Evolutionary conservation across 495 filamentous ascomycete species (phyloP), one percentile per base, ranked within the genome.

Genomic region (Talaromyces ruber): DNA sequence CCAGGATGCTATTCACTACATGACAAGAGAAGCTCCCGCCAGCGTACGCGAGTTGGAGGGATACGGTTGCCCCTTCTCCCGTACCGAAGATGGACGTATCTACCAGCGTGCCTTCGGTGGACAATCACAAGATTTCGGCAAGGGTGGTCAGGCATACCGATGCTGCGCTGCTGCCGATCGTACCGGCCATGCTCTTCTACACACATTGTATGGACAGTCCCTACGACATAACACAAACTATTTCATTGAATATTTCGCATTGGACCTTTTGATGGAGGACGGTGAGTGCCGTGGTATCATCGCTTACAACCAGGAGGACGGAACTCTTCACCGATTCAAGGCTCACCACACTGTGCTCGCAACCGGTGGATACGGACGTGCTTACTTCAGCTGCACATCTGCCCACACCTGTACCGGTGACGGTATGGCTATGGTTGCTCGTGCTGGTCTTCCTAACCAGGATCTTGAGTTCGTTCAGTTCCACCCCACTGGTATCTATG

Each of bases 391-490:
- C 72, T 98, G 93, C 76, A 98, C 93, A 30, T 96, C 92, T 54
- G 93, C 93, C 59, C 93, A 98, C 79, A 98, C 93, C 66, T 97
- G 93, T 78, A 98, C 93, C 63, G 93, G 93, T 83, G 93, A 98
- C 71, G 93, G 93, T 76, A 96, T 93, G 89, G 94, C 93, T 64
- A 96, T 97, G 94, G 94, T 96, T 72, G 88, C 94, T 65, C 91
- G 94, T 76, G 94, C 94, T 61, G 94, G 94, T 72, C 89, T 98
- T 34, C 94, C 94, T 60, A 96, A 97, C 82, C 94, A 98, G 80
- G 94, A 98, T 84, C 83, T 98, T 69, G 94, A 98, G 77, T 98
- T 98, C 79, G 94, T 98, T 66, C 94, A 98, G 81, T 98, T 98
- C 86, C 94, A 98, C 77, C 94, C 94, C 25, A 97, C 94, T 59